Conservation (phyloP, 2,329 filamentous ascomycete species). For the Ambrosiella cleistominuta region DNA sequence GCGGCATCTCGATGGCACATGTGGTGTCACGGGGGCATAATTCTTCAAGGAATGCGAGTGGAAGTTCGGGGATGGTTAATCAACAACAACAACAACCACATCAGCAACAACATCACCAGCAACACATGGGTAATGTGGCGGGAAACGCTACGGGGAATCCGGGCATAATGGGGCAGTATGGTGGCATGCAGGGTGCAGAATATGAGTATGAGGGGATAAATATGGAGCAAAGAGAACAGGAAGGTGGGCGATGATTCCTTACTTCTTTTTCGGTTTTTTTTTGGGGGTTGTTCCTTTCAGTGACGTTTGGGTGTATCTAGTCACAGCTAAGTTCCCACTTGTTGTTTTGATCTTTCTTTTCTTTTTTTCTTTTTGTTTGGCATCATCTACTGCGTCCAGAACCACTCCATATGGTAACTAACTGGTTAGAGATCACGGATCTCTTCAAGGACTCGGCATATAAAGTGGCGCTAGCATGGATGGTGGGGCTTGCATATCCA, state of each 20-base stretch:
- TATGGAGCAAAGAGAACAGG: neutral
- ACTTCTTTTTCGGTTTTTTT: neutral
- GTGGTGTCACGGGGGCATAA: constrained; percentile 32
- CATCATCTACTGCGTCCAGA: neutral
- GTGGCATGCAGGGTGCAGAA: neutral
- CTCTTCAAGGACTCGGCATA: too few species aligned
- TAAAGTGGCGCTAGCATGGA: too few species aligned
- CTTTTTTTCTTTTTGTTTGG: neutral
- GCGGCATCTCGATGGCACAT: constrained; percentile 44
- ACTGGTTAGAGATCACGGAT: too few species aligned
- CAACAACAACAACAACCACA: neutral
- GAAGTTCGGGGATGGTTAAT: neutral
- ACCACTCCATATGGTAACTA: neutral
- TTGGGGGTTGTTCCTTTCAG: neutral
- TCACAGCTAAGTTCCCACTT: neutral
- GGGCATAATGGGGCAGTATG: neutral
- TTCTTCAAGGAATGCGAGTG: constrained; percentile 25
- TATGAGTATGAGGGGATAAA: neutral
- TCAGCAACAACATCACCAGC: neutral
- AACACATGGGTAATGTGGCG: neutral
- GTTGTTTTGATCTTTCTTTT: neutral
- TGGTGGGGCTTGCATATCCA: too few species aligned
- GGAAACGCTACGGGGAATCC: neutral
- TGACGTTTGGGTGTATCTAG: neutral
- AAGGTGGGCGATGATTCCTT: neutral